Evolutionary conservation across 2,329 filamentous ascomycete species (phyloP).

Genomic region (Nemania sp.): DNA sequence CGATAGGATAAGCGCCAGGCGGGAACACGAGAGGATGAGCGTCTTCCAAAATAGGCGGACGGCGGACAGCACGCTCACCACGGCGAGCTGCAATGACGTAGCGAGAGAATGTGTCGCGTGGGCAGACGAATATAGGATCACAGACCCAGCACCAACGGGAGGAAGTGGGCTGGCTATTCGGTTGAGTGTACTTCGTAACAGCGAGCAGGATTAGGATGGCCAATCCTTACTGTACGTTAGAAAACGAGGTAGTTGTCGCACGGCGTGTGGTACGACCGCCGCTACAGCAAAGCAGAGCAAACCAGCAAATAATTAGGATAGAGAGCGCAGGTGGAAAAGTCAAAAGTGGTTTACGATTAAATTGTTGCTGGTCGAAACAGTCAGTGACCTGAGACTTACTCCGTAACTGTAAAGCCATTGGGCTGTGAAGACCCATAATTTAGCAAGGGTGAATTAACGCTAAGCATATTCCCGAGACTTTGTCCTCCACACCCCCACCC

Average conservation of each 20-base stretch:
- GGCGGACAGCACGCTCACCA: background rate
- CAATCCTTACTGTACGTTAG: conserved; percentile 13
- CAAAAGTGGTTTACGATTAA: too few species aligned
- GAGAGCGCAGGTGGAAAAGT: too few species aligned
- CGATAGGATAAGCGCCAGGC: background rate
- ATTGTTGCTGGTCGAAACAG: too few species aligned
- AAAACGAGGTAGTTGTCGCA: background rate
- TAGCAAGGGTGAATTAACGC: background rate
- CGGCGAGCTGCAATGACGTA: conserved; percentile 13
- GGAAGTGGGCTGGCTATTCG: too few species aligned
- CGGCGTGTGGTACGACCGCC: background rate
- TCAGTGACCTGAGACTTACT: too few species aligned
- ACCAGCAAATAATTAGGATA: too few species aligned
- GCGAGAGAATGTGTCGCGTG: background rate
- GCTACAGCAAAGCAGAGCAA: background rate
- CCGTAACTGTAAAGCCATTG: too few species aligned
- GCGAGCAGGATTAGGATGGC: background rate
- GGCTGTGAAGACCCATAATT: background rate
- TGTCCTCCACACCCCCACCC: too few species aligned
- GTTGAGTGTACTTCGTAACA: too few species aligned
- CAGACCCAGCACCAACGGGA: background rate
- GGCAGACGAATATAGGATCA: background rate
- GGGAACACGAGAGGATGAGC: background rate
- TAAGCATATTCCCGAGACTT: background rate
- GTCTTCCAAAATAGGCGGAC: background rate